Evolutionary conservation across 2,329 filamentous ascomycete species (phyloP).

Genomic region (Juglanconis sp.): DNA sequence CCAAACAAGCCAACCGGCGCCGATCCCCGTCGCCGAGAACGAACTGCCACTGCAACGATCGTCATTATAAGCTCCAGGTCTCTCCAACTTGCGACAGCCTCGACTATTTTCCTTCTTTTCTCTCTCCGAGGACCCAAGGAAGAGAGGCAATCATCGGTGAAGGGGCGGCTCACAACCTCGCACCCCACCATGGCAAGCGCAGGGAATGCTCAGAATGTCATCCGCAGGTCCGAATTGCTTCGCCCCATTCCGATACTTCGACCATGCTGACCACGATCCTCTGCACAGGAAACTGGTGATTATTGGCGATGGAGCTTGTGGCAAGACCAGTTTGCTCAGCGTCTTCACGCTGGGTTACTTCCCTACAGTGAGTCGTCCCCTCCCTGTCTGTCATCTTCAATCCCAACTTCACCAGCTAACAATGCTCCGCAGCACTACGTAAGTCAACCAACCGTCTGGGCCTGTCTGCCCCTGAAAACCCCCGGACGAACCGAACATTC

Average conservation of each 20-base stretch:
- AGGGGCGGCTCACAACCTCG: slow-evolving; percentile 1
- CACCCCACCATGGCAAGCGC: slow-evolving; percentile 31
- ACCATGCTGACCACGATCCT: slow-evolving; percentile 6
- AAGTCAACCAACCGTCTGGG: slow-evolving; percentile 28
- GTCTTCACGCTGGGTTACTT: slow-evolving; percentile 98
- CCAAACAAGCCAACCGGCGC: slow-evolving; percentile 2
- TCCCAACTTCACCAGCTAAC: slow-evolving; percentile 26
- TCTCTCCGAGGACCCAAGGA: neutral
- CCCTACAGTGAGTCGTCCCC: slow-evolving; percentile 71
- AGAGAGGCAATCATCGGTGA: neutral
- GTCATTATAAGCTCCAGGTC: slow-evolving; percentile 2
- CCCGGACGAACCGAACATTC: slow-evolving; percentile 1
- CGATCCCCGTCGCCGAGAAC: slow-evolving; percentile 4
- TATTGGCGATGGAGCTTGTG: slow-evolving; percentile 94
- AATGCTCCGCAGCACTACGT: slow-evolving; percentile 52
- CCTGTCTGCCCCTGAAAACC: slow-evolving; percentile 8
- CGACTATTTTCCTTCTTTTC: neutral
- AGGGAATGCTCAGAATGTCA: slow-evolving; percentile 32
- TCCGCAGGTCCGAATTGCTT: slow-evolving; percentile 31
- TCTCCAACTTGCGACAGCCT: neutral
- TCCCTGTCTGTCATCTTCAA: slow-evolving; percentile 9
- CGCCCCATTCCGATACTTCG: neutral
- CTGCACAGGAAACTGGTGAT: slow-evolving; percentile 83
- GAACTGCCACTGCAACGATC: neutral
- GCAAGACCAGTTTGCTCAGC: slow-evolving; percentile 94